A percentile compares a stretch with the other conserved stretches of the same genome.
Evolutionary conservation across 2,329 filamentous ascomycete genomes (phyloP).

Genomic region (Fusarium hostae): DNA sequence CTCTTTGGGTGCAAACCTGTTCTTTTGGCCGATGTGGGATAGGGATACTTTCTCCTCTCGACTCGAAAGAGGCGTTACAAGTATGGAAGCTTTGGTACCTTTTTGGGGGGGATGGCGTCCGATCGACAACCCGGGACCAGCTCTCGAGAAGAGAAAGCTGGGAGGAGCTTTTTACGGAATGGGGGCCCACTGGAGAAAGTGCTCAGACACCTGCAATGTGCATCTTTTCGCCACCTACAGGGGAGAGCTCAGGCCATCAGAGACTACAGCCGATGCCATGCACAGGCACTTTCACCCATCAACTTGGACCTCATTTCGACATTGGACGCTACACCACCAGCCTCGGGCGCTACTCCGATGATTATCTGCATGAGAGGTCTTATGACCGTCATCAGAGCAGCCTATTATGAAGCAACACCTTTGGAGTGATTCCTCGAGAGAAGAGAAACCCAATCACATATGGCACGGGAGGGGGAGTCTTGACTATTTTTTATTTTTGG

Average conservation of each 20-base stretch:
- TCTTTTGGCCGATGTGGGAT: constrained; percentile 22
- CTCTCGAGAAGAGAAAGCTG: constrained; percentile 1
- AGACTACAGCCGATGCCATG: not conserved
- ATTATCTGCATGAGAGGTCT: constrained; percentile 23
- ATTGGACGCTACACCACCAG: constrained; percentile 38
- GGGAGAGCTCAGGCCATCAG: constrained; percentile 1
- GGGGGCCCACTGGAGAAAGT: constrained; percentile 10
- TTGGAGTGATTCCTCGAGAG: not conserved
- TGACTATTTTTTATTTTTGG: constrained; percentile 18
- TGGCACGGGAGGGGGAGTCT: constrained; percentile 20
- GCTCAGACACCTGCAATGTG: constrained; percentile 10
- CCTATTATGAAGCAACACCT: constrained; percentile 15
- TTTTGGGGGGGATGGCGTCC: constrained; percentile 13
- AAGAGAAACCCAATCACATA: constrained; percentile 22
- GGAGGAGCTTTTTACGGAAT: not conserved
- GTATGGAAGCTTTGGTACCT: constrained; percentile 23
- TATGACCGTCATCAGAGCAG: constrained; percentile 17
- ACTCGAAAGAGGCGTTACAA: constrained; percentile 7
- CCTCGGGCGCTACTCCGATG: constrained; percentile 13
- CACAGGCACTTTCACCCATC: constrained; percentile 8
- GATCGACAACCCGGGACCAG: constrained; percentile 14
- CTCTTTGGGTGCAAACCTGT: constrained; percentile 44
- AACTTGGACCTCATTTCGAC: not conserved
- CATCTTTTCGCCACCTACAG: constrained; percentile 21
- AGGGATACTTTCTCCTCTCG: not conserved